Base-by-base conservation (phyloP, 2,329 filamentous ascomycete genomes). In the Pseudogymnoascus sp. region DNA sequence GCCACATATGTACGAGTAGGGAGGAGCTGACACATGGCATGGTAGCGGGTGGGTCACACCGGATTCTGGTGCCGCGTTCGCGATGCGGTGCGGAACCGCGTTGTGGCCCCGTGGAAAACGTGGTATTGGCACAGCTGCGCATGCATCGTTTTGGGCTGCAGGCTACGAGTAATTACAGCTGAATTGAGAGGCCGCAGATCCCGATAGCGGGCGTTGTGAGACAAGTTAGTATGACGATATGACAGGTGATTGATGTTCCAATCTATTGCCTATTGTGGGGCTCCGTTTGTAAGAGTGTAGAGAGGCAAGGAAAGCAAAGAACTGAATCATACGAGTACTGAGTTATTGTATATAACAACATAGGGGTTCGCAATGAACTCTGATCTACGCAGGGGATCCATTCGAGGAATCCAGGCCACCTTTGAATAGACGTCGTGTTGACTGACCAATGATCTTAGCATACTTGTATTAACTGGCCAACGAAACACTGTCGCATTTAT, bases 351-450 rank as follows among this genome's bases (percentile, higher is more conserved):
- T 54, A 18, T 33, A 33, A 18, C 18, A 33, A 28, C 30, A 33
- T 54, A 54, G 18, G 47, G 47, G 47, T 54, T 54, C 11, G 8
- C 28, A 33, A 12, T 54, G 7, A 33, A 33, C 25, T 54, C 28
- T 54, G 47, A 54, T 33, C 47, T 54, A n/a, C 47, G 47, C 47
- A 54, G 47, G 47, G 25, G 28, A 33, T 54, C 47, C 47, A 33
- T 54, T 33, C n/a, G 3, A 33, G 12, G 28, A 33, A 33, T 9
- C 8, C 8, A 25, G n/a, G 28, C 28, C 9, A 33, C 9, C n/a
- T 54, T 30, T 25, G 47, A 33, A 54, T 30, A 54, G 25, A 54
- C 28, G 18, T 14, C 43, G 25, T n/a, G 30, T n/a, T 28, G 22
- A 54, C 22, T 25, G 22, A 5, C 22, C 22, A 25, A 25, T 18